These are phyloP conservation scores for Warburgia ugandensis DNA, from an alignment of 164 flowering plant genomes.

Conservation along the genomic window DNA sequence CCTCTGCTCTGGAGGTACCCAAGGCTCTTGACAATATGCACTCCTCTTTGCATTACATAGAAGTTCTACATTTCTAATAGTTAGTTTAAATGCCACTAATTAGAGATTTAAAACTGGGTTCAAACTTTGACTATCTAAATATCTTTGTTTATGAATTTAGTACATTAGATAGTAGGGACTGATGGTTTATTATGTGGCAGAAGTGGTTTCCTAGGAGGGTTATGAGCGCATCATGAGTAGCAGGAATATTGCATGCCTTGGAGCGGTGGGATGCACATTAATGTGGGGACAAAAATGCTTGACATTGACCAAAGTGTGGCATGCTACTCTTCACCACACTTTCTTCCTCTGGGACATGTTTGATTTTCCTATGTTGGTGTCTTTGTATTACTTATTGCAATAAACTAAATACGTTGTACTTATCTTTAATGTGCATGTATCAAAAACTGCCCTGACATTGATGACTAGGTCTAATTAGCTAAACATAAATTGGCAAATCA, in stretches of 20 bases:
- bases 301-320: slow-evolving; percentile 30
- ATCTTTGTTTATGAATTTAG: no score
- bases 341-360: slow-evolving; percentile 6
- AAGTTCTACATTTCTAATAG: neutral
- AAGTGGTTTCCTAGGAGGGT: slow-evolving; percentile 47
- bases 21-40: slow-evolving; percentile 40
- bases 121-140: neutral
- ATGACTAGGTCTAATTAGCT: no score
- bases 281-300: slow-evolving; percentile 24
- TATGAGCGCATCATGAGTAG: slow-evolving; percentile 47
- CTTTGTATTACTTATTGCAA: neutral
- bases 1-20: slow-evolving; percentile 56
- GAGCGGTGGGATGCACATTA: slow-evolving; percentile 46
- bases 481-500: no score
- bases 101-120: neutral
- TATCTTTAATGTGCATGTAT: no score
- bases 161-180: no score
- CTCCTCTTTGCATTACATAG: slow-evolving; percentile 67
- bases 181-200: slow-evolving; percentile 15
- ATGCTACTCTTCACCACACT: slow-evolving; percentile 31
- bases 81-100: neutral
- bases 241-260: slow-evolving; percentile 38
- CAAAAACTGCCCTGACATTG: no score
- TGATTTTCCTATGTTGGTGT: neutral
- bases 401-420: no score